phyloP scores from a whole-genome alignment of 345 rosid species.

The Salix dunnii region DNA sequence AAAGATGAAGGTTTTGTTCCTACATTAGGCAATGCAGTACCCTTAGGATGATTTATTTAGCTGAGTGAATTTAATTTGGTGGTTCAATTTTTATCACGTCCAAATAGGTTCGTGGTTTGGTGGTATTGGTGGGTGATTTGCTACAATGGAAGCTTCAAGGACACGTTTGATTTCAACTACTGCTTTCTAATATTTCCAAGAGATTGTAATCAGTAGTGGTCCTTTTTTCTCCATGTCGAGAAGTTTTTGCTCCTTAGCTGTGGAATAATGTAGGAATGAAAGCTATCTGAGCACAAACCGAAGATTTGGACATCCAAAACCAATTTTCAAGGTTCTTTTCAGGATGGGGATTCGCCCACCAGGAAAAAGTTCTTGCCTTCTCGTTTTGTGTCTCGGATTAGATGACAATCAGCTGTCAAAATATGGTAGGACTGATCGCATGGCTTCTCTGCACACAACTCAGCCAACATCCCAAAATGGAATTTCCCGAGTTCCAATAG shows the following conservation, averaged over 20 bases:
- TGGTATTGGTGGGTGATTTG: neutral
- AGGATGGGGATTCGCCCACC: neutral
- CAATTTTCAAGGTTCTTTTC: neutral
- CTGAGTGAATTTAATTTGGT: too few species aligned
- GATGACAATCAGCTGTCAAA: neutral
- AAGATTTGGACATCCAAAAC: neutral
- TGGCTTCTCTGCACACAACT: neutral
- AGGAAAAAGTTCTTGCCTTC: neutral
- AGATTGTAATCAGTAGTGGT: neutral
- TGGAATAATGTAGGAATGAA: too few species aligned
- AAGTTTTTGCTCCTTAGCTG: neutral
- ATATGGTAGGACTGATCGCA: neutral
- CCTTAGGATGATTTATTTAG: too few species aligned
- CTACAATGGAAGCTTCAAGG: neutral
- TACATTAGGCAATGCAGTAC: neutral
- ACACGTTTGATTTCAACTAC: neutral
- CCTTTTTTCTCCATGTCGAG: neutral
- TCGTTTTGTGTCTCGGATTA: neutral
- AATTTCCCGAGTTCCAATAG: neutral
- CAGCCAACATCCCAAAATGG: neutral
- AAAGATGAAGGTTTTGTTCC: neutral
- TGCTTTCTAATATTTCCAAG: neutral
- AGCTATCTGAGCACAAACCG: too few species aligned
- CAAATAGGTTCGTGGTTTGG: too few species aligned
- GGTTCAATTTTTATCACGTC: too few species aligned